Evolutionary conservation across 768 basidiomycete species (phyloP).

Genomic region (Ramaria sp.): DNA sequence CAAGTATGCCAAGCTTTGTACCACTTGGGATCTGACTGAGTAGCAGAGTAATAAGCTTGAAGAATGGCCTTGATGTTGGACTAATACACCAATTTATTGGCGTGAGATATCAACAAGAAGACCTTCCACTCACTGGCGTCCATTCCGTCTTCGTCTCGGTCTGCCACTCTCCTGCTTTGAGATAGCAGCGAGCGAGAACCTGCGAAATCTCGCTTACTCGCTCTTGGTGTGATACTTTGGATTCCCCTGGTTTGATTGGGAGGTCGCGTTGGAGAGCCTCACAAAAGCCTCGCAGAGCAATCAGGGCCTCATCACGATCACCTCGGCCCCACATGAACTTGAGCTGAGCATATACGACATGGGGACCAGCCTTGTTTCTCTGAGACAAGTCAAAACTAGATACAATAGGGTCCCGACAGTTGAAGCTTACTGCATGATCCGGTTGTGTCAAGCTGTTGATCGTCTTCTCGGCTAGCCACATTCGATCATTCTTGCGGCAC

Average conservation of each 20-base stretch:
- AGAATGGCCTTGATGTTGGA: slow-evolving; percentile 75
- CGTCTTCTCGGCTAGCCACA: slow-evolving; percentile 94
- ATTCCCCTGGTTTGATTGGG: slow-evolving; percentile 43
- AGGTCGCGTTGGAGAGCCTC: slow-evolving; percentile 66
- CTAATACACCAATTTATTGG: slow-evolving; percentile 28
- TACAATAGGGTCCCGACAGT: neutral
- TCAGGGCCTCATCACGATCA: slow-evolving; percentile 65
- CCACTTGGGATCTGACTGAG: slow-evolving; percentile 90
- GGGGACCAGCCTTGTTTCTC: slow-evolving; percentile 67
- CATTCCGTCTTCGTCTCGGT: slow-evolving; percentile 69
- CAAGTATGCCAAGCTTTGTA: slow-evolving; percentile 99
- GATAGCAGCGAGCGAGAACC: slow-evolving; percentile 93
- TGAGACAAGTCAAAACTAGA: slow-evolving; percentile 1
- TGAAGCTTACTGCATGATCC: slow-evolving; percentile 10
- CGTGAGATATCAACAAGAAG: neutral
- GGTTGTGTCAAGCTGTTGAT: slow-evolving; percentile 39
- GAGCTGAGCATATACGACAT: slow-evolving; percentile 92
- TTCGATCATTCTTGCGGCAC: slow-evolving; percentile 89
- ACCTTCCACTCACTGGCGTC: slow-evolving; percentile 46
- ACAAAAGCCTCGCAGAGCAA: slow-evolving; percentile 76
- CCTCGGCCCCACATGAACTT: slow-evolving; percentile 94
- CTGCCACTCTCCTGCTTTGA: slow-evolving; percentile 96
- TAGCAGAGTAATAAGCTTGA: slow-evolving; percentile 75
- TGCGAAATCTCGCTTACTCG: slow-evolving; percentile 58
- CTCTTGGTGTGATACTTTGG: slow-evolving; percentile 7